Evolutionary conservation across 495 filamentous ascomycete genomes (phyloP), one percentile per base, ranked within the genome.

Genomic region (Neurospora sp.): DNA sequence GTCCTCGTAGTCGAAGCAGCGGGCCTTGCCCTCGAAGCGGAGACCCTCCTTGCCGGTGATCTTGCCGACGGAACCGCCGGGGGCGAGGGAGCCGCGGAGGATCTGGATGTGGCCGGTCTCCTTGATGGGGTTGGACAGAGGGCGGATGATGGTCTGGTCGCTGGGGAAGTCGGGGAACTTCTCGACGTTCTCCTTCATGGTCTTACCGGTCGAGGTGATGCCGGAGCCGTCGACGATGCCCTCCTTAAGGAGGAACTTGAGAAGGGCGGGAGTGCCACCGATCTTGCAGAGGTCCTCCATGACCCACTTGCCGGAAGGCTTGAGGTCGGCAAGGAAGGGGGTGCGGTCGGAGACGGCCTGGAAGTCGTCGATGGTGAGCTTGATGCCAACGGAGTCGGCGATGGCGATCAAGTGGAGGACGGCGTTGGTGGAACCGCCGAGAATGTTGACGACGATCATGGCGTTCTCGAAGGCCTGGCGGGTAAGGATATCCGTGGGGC

Each of bases 31-130:
- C 20, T 87, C 91, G 85, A 99, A 99, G 10, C 85, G 82, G n/a
- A 91, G 87, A 27, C 96, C 96, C 82, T 99, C 96, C 84, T 99
- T 99, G 74, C 96, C 96, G 10, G 96, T 99, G 83, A 99, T 99
- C 86, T 99, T 99, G 75, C 95, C 96, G 16, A 99, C 96, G 75
- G 89, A 92, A 71, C 96, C 96, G 74, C 92, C 96, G 2, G 96
- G 96, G 3, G 96, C 93, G 38, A 99, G 88, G 7, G 91, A 91
- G 41, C 96, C 96, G 71, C 94, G 92, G 23, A 99, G 89, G 81
- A 99, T 99, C 84, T 97, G 95, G 80, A 99, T 97, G 83, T 98
- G 96, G 70, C 96, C 96, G 4, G 94, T 97, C 38, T 85, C 75
- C 85, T 99, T 98, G 87, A 99, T 95, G 35, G 96, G 96, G 81